Conservation (phyloP, 2,329 filamentous ascomycete genomes). For the Fusarium sp. region DNA sequence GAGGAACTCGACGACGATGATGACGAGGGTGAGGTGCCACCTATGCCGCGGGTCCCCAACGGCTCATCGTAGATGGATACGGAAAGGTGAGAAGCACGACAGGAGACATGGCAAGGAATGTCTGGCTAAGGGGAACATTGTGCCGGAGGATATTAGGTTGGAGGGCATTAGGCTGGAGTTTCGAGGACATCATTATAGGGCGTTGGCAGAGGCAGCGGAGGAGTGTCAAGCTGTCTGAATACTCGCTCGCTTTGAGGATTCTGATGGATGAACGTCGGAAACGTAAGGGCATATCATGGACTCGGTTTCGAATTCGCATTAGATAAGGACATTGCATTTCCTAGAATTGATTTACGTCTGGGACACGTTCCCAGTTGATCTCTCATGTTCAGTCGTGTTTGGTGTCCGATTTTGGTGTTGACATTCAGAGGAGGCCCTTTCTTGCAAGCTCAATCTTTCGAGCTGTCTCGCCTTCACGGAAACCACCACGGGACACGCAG, state of each 20-base stretch:
- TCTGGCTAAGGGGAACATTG: slow-evolving; percentile 20
- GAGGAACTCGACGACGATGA: slow-evolving; percentile 74
- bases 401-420: neutral
- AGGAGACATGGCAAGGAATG: slow-evolving; percentile 9
- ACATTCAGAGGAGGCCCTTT: slow-evolving; percentile 73
- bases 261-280: slow-evolving; percentile 24
- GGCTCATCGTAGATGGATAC: slow-evolving; percentile 48
- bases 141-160: slow-evolving; percentile 29
- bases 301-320: slow-evolving; percentile 22
- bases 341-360: slow-evolving; percentile 33
- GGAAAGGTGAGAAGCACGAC: slow-evolving; percentile 13
- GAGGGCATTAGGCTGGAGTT: slow-evolving; percentile 44
- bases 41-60: slow-evolving; percentile 60
- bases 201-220: slow-evolving; percentile 43
- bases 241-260: slow-evolving; percentile 36
- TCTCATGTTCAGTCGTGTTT: neutral
- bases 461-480: slow-evolving; percentile 76
- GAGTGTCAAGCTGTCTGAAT: slow-evolving; percentile 19
- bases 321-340: slow-evolving; percentile 38
- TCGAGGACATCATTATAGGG: slow-evolving; percentile 47
- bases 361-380: neutral
- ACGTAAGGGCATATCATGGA: slow-evolving; percentile 31
- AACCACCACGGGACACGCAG: slow-evolving; percentile 81
- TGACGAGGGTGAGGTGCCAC: slow-evolving; percentile 66
- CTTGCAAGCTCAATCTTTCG: slow-evolving; percentile 84